Evolutionary conservation across 345 rosid species (phyloP).

Genomic region (Lepidium aucheri): DNA sequence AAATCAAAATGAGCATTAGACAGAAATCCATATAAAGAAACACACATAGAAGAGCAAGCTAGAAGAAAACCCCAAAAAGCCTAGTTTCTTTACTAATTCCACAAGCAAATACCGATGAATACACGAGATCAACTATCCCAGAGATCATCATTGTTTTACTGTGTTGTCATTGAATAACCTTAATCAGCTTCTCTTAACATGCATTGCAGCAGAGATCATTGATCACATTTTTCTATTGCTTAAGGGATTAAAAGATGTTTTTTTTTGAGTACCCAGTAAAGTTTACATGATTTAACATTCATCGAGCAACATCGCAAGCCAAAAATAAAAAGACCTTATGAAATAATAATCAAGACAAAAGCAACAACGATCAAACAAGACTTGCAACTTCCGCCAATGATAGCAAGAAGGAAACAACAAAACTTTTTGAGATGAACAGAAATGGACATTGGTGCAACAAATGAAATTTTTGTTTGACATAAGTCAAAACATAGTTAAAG

Average conservation of each 20-base stretch:
- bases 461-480: neutral
- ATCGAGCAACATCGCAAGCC: neutral
- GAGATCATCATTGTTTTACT: neutral
- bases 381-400: neutral
- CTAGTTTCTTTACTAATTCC: neutral
- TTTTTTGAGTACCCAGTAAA: neutral
- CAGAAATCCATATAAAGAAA: neutral
- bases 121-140: neutral
- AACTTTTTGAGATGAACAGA: neutral
- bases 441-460: constrained; percentile 7
- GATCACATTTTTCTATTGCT: neutral
- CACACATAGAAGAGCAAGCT: neutral
- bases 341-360: neutral
- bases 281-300: neutral
- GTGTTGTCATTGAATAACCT: neutral
- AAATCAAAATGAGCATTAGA: neutral
- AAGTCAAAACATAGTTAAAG: constrained; percentile 13
- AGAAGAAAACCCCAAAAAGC: neutral
- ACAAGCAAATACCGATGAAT: neutral
- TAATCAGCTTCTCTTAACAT: neutral
- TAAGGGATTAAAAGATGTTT: neutral
- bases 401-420: neutral
- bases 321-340: neutral
- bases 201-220: neutral
- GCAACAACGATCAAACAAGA: neutral